Evolutionary conservation across 2,329 filamentous ascomycete genomes (phyloP), one percentile per base, ranked within the genome.

Genomic region (Aureobasidium sp.): DNA sequence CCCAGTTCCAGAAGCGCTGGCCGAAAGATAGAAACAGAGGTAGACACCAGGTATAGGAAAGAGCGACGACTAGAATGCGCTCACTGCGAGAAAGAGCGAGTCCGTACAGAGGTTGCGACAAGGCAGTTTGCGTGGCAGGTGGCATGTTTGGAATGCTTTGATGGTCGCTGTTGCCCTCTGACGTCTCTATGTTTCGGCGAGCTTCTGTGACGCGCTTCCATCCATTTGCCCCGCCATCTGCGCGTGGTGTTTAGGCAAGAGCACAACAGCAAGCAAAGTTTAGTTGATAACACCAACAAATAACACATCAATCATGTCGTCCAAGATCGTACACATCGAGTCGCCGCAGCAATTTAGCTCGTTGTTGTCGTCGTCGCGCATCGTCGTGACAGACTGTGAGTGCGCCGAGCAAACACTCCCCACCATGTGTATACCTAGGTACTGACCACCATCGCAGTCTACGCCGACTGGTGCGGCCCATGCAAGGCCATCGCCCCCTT

Each of bases 311-410:
- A 59, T 21, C 63, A 80, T 79, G 78, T 41, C 50, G 54, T 76
- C 77, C 41, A 73, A 74, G 63, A 74, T 74, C 8, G 72, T 78
- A 47, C 68, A 75, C 62, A 76, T 79, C 63, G 70, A 73, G 44
- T 78, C 76, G 50, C 72, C 76, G 13, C 65, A 70, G 44, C 86
- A 93, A 71, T 87, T 95, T 69, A 82, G 80, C 68, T 76, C 78
- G 36, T 76, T 94, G 64, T 81, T 96, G 64, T 82, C 83, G 64
- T 85, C 82, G 61, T 91, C 89, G 37, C 85, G 83, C 66, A 84
- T 96, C 63, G 90, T 97, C 45, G 87, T 97, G 60, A 86, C 88
- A 70, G 90, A 96, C 77, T 97, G 91, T 96, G 79, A 83, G 90
- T 81, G 57, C 49, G 45, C 60, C 37, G 30, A 61, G 15, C 62